Evolutionary conservation across 176 grass and related monocot genomes (phyloP), one percentile per base, ranked within the genome.

Genomic region (Canna indica): DNA sequence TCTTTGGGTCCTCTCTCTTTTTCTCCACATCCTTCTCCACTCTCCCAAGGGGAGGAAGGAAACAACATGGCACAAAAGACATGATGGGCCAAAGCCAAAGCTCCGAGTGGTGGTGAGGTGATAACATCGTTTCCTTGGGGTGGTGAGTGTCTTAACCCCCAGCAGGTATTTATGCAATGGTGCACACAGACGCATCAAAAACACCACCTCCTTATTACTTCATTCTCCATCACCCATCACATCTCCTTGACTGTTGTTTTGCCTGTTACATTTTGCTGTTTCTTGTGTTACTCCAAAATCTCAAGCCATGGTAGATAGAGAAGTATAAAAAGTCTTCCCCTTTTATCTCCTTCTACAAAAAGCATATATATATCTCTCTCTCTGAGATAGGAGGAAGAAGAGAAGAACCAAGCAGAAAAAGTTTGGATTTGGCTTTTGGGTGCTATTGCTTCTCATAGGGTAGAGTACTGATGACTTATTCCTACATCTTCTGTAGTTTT

Each of bases 51-150:
- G 29, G 18, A 31, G 59, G 9, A 13, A 3, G 59, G 59, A 26
- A 4, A 62, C 20, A 7, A 32, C 58, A 29, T 61, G 24, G 58
- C 24, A 46, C 9, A 46, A 30, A 61, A 30, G 29, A 61, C 58
- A 61, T 61, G 26, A 31, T 29, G 59, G 27, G 11, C 30, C 30
- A 30, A 62, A 30, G 25, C 59, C 30, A 26, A 26, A 33, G 68
- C 45, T n/a, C n/a, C n/a, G n/a, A 39, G 77, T 79, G 59, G 25
- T 45, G 30, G 28, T 18, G 56, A 73, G 59, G 44, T 56, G 70
- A 13, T 58, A n/a, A n/a, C 45, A 67, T 74, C 78, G n/a, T 64
- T 73, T 68, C 59, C 47, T 64, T 41, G 64, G n/a, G n/a, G n/a
- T n/a, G 74, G 73, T 80, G 68, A 66, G 22, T 25, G 56, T 74